These are phyloP conservation scores for Fusarium begoniae DNA, from an alignment of 2,329 filamentous ascomycete genomes.

Conservation along the genomic window DNA sequence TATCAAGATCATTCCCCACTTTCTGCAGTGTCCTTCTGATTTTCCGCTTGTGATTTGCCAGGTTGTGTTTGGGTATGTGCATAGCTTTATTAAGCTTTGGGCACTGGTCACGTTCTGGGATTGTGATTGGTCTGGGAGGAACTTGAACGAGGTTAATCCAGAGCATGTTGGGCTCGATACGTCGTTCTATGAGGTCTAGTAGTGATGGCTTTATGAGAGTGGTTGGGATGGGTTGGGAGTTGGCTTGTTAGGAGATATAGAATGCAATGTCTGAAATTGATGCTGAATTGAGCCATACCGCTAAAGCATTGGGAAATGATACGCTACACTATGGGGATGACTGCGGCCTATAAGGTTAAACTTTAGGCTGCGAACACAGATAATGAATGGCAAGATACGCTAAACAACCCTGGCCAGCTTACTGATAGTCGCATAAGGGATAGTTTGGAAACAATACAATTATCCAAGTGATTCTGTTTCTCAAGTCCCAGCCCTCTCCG, in stretches of 20 bases:
- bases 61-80: slow-evolving; percentile 65
- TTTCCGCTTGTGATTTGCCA: slow-evolving; percentile 59
- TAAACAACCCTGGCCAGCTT: rapidly evolving
- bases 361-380: no score
- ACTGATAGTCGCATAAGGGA: rapidly evolving
- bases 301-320: neutral
- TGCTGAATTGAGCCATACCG: neutral
- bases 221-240: rapidly evolving
- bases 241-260: neutral
- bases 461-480: rapidly evolving
- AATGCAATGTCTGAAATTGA: neutral
- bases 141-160: slow-evolving; percentile 39
- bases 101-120: slow-evolving; percentile 63
- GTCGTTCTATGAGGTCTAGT: neutral
- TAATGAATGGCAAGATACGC: no score
- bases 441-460: rapidly evolving
- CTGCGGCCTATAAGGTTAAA: no score
- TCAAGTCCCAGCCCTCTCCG: rapidly evolving
- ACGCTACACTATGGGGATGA: no score
- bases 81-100: slow-evolving; percentile 66
- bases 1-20: slow-evolving; percentile 65
- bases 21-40: slow-evolving; percentile 61
- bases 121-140: slow-evolving; percentile 49
- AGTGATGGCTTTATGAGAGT: rapidly evolving
- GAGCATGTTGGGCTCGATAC: slow-evolving; percentile 14